Conservation (phyloP, 768 basidiomycete genomes). For the Mycena sanguinolenta region DNA sequence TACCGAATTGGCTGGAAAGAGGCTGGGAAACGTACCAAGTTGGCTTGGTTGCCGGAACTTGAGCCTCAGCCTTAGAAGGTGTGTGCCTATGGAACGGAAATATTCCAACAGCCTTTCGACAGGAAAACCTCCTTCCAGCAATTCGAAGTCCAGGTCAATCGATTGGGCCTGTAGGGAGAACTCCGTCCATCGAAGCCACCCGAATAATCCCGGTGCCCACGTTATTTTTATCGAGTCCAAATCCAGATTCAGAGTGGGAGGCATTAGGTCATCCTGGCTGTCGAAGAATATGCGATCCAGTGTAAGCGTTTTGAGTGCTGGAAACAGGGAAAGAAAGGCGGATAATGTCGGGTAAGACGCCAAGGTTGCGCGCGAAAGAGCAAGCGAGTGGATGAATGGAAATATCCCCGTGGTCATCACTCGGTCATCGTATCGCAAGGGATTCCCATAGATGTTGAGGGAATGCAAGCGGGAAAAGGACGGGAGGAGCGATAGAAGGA, state of each 20-base stretch:
- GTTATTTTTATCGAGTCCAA: not conserved
- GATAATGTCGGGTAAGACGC: not conserved
- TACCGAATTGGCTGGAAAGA: not conserved
- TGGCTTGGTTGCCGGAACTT: not conserved
- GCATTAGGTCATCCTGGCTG: not conserved
- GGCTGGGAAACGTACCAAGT: not conserved
- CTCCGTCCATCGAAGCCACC: conserved; percentile 16
- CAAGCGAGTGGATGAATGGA: not conserved
- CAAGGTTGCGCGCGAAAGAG: conserved; percentile 5
- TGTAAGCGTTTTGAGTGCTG: not conserved
- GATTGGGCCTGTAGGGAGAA: conserved; percentile 14
- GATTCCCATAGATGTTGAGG: conserved; percentile 2
- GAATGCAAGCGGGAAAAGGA: not conserved
- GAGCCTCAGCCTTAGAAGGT: conserved; percentile 3
- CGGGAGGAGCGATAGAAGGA: conserved; percentile 14
- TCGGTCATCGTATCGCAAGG: not conserved
- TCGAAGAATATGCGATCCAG: not conserved
- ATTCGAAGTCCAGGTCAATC: conserved; percentile 7
- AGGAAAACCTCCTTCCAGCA: too few relatives aligned
- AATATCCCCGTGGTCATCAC: not conserved
- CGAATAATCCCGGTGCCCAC: not conserved
- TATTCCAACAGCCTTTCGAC: not conserved
- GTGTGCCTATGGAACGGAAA: not conserved
- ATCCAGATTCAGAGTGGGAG: not conserved
- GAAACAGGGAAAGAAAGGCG: conserved; percentile 3